Percentiles rank a stretch among this genome's conserved stretches.
Evolutionary conservation across 441 rosid genomes (phyloP).

Genomic region (Lepidium campestre): DNA sequence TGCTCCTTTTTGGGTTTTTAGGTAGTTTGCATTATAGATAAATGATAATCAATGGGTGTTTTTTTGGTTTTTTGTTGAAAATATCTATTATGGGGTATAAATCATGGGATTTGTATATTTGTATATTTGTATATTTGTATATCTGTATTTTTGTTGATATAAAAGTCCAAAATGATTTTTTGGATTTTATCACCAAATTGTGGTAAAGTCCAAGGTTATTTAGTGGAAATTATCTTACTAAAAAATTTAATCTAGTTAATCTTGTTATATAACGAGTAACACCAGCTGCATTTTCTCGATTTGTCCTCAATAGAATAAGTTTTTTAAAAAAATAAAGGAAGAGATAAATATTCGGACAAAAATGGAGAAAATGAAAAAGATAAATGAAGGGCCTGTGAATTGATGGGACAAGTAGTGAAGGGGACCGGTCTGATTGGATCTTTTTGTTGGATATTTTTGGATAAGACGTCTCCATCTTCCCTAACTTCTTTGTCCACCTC

Average conservation of each 20-base stretch:
- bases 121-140: background rate
- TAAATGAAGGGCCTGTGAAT: conserved; percentile 8
- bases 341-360: background rate
- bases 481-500: conserved; percentile 40
- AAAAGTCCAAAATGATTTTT: background rate
- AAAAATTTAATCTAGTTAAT: too few species aligned
- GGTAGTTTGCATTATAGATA: background rate
- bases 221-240: background rate
- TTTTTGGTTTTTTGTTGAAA: conserved; percentile 8
- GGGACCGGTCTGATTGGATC: conserved; percentile 26
- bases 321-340: background rate
- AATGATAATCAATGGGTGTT: background rate
- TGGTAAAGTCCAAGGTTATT: too few species aligned
- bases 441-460: conserved; percentile 34
- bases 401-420: conserved; percentile 12
- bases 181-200: background rate
- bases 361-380: conserved; percentile 4
- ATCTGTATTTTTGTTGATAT: background rate
- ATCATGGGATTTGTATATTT: background rate
- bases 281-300: background rate
- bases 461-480: conserved; percentile 49
- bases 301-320: background rate
- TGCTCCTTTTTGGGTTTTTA: conserved; percentile 17
- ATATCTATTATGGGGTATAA: background rate
- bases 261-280: background rate